Percentiles rank a stretch among this genome's conserved stretches.
Evolutionary conservation across 148 eudicot genomes (phyloP).

Genomic region (Drosera capensis): DNA sequence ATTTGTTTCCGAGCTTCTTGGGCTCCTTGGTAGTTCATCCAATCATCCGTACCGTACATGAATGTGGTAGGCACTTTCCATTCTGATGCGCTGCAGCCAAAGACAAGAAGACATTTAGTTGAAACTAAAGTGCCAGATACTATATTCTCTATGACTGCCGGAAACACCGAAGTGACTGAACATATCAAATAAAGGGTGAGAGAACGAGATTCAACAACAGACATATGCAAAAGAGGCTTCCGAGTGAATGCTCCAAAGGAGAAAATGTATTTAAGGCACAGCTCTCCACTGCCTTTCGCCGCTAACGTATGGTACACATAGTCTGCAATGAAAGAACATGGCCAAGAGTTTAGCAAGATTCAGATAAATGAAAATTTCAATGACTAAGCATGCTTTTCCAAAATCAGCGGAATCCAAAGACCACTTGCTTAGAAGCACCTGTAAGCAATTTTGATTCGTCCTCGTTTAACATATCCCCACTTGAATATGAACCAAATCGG

Average conservation of each 20-base stretch:
- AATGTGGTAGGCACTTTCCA: slow-evolving; percentile 98
- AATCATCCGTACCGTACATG: slow-evolving; percentile 76
- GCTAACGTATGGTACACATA: slow-evolving; percentile 90
- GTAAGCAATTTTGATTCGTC: slow-evolving; percentile 63
- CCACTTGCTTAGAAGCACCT: slow-evolving; percentile 18
- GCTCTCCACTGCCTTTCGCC: slow-evolving; percentile 95
- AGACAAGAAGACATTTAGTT: neutral
- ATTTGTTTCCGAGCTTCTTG: slow-evolving; percentile 69
- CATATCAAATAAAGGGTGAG: neutral
- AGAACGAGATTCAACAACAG: neutral
- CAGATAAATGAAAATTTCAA: neutral
- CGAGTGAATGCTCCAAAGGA: slow-evolving; percentile 89
- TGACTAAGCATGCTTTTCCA: neutral
- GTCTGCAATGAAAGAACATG: slow-evolving; percentile 32
- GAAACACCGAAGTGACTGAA: neutral
- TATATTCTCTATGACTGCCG: neutral
- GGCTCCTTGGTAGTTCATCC: slow-evolving; percentile 92
- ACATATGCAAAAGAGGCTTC: slow-evolving; percentile 72
- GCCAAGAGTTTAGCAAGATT: too few relatives aligned
- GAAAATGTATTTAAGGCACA: slow-evolving; percentile 79
- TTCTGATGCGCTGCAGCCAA: slow-evolving; percentile 61
- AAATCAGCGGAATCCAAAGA: too few relatives aligned
- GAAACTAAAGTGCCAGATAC: neutral
- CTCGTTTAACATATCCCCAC: slow-evolving; percentile 43
- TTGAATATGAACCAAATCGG: slow-evolving; percentile 66